Percentiles rank a stretch among this genome's conserved stretches.
Conservation (phyloP, 1,284 basidiomycete species). For the Malassezia equina region DNA sequence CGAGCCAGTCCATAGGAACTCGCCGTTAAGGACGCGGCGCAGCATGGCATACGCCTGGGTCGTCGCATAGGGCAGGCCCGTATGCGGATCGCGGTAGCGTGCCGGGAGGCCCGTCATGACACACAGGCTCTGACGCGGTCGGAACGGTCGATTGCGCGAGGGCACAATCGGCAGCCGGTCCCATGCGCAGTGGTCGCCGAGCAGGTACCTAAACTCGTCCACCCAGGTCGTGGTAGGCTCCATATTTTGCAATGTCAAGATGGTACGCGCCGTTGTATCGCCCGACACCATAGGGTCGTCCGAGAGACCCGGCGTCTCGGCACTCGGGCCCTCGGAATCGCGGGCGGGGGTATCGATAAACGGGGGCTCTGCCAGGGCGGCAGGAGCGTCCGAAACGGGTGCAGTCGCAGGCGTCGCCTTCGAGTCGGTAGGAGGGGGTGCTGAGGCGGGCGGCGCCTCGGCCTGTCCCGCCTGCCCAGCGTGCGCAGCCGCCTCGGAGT, state of each 20-base stretch:
- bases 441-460: no score
- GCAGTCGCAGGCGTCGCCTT: not conserved
- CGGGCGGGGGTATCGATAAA: not conserved
- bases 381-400: not conserved
- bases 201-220: conserved; percentile 64
- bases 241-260: conserved; percentile 25
- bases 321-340: not conserved
- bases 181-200: conserved; percentile 57
- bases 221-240: conserved; percentile 52
- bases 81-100: conserved; percentile 63
- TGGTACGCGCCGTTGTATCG: conserved; percentile 24
- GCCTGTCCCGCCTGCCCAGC: no score
- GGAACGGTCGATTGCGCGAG: conserved; percentile 49
- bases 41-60: conserved; percentile 59
- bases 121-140: conserved; percentile 48
- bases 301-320: no score
- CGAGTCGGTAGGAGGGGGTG: not conserved
- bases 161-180: conserved; percentile 48
- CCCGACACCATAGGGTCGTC: not conserved
- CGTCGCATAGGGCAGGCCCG: conserved; percentile 65
- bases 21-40: conserved; percentile 55
- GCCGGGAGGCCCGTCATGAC: conserved; percentile 52
- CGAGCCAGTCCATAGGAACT: conserved; percentile 27
- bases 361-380: not conserved
- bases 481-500: no score